Evolutionary conservation across 2,329 filamentous ascomycete genomes (phyloP).

Genomic region (Lachnellula cervina): DNA sequence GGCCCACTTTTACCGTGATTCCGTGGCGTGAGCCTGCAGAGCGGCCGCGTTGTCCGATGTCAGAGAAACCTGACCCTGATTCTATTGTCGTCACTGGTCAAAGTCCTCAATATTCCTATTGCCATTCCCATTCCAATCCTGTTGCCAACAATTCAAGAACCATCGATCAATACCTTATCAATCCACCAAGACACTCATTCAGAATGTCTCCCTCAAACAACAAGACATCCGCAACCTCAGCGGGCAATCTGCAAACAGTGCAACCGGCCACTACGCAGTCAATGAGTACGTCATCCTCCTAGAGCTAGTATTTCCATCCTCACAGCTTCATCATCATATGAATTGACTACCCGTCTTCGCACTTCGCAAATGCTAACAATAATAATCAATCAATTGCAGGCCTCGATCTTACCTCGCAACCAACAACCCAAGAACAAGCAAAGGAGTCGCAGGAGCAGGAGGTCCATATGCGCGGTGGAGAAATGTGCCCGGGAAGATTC

Average conservation of each 20-base stretch:
- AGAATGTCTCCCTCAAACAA: neutral
- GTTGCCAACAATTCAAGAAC: no score
- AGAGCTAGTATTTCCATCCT: neutral
- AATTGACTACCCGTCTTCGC: neutral
- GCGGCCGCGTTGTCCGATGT: no score
- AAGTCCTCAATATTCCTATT: no score
- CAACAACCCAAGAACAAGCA: neutral
- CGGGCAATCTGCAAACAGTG: conserved; percentile 6
- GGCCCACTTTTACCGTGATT: no score
- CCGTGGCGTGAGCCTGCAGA: no score
- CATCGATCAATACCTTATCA: neutral
- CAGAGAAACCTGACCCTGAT: no score
- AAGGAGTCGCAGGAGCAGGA: conserved; percentile 15
- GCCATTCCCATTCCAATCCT: no score
- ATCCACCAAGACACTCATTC: neutral
- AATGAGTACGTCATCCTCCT: conserved; percentile 10
- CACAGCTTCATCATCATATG: neutral
- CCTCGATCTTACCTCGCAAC: conserved; percentile 2
- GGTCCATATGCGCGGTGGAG: conserved; percentile 29
- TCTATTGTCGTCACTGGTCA: no score
- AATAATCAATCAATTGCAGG: neutral
- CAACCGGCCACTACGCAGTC: conserved; percentile 9
- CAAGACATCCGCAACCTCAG: neutral
- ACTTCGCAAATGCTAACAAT: neutral
- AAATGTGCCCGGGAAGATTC: conserved; percentile 34